Percentiles rank a stretch among this genome's conserved stretches.
Evolutionary conservation across 2,329 filamentous ascomycete genomes (phyloP).

Genomic region (Diaporthe humulicola): DNA sequence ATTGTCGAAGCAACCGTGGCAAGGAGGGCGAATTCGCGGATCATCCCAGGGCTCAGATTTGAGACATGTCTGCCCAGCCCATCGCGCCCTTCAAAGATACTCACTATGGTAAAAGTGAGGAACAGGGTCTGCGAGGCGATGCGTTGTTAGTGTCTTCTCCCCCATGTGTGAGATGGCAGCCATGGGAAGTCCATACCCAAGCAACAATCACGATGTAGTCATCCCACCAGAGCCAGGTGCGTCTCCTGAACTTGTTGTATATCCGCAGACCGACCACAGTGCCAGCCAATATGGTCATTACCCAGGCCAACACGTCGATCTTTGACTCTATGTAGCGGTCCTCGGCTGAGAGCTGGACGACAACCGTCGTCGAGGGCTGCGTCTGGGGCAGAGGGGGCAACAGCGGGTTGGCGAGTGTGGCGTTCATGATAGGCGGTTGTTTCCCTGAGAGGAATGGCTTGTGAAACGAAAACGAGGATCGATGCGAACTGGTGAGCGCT

Average conservation of each 20-base stretch:
- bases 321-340: slow-evolving; percentile 21
- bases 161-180: background rate
- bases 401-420: slow-evolving; percentile 1
- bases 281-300: background rate
- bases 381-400: slow-evolving; percentile 6
- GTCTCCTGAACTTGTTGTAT: slow-evolving; percentile 29
- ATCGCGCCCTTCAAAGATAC: background rate
- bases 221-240: slow-evolving; percentile 29
- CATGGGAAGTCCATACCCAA: background rate
- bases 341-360: slow-evolving; percentile 8
- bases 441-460: slow-evolving; percentile 18
- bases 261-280: slow-evolving; percentile 27
- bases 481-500: slow-evolving; percentile 1
- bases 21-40: slow-evolving; percentile 8
- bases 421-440: background rate
- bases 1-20: background rate
- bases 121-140: background rate
- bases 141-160: background rate
- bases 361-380: background rate
- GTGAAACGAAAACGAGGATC: slow-evolving; percentile 6
- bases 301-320: slow-evolving; percentile 16
- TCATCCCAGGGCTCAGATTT: background rate
- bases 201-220: slow-evolving; percentile 32
- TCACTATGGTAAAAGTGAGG: background rate
- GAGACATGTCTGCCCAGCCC: slow-evolving; percentile 18